Conservation (phyloP, 768 basidiomycete genomes). For the Tricholoma bakamatsutake region DNA sequence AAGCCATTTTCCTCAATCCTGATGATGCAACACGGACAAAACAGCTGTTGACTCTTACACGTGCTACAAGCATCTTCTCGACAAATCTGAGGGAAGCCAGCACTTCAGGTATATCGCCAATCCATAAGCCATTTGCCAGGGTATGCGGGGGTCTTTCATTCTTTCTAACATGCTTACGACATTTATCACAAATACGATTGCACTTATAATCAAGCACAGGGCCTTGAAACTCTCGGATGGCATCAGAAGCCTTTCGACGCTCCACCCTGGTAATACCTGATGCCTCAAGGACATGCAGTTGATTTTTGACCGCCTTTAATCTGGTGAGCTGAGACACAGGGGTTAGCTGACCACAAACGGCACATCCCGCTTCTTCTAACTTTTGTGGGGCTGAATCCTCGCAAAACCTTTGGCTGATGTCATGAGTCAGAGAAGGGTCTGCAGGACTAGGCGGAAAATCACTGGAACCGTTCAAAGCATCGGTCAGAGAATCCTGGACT, state of each 20-base stretch:
- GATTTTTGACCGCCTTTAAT: slow-evolving; percentile 1
- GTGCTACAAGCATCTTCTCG: too few relatives aligned
- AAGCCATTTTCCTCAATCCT: too few relatives aligned
- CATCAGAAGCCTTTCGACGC: background rate
- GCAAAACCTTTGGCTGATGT: background rate
- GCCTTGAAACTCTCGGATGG: background rate
- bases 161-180: slow-evolving; percentile 4
- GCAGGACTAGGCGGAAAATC: slow-evolving; percentile 1
- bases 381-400: background rate
- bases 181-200: slow-evolving; percentile 11
- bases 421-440: background rate
- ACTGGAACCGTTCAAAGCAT: background rate
- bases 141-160: slow-evolving; percentile 17
- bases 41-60: too few relatives aligned
- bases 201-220: slow-evolving; percentile 14
- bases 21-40: too few relatives aligned
- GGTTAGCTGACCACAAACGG: slow-evolving; percentile 22
- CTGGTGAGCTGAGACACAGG: background rate
- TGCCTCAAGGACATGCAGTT: slow-evolving; percentile 1
- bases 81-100: slow-evolving; percentile 16
- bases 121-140: slow-evolving; percentile 30
- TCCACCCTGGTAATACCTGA: slow-evolving; percentile 5
- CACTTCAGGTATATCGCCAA: slow-evolving; percentile 29
- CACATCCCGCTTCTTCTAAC: slow-evolving; percentile 24
- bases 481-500: background rate